Evolutionary conservation across 805 yeast species (phyloP).

Genomic region (Candida qinlingensis): DNA sequence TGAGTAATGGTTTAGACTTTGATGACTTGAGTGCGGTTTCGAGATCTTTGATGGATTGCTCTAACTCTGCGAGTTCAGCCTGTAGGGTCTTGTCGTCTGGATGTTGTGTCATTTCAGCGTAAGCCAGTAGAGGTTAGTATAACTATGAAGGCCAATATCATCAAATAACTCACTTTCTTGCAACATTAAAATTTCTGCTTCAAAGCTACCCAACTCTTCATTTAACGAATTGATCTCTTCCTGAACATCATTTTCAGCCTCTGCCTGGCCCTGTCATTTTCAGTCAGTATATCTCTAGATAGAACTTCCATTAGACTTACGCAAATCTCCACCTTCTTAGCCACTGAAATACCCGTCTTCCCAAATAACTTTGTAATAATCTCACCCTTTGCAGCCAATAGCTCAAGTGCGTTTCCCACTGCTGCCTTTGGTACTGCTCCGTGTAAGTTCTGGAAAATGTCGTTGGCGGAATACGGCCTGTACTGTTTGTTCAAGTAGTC

Average conservation of each 20-base stretch:
- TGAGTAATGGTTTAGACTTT: conserved; percentile 3
- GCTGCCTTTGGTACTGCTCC: conserved; percentile 32
- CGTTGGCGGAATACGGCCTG: conserved; percentile 44
- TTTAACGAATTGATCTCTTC: neutral
- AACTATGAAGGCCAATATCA: neutral
- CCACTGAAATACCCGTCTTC: conserved; percentile 38
- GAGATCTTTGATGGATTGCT: conserved; percentile 2
- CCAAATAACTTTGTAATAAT: conserved; percentile 39
- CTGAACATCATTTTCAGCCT: neutral
- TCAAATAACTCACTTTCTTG: conserved; percentile 3
- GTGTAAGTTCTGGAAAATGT: conserved; percentile 41
- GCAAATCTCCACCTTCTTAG: conserved; percentile 28
- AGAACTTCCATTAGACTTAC: neutral
- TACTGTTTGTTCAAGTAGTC: conserved; percentile 38
- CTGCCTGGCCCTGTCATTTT: neutral
- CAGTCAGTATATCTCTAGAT: neutral
- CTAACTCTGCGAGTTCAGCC: neutral
- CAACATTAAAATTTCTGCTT: neutral
- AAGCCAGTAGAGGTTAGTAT: conserved; percentile 4
- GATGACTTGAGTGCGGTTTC: conserved; percentile 4
- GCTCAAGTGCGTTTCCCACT: conserved; percentile 33
- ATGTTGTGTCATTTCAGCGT: conserved; percentile 7
- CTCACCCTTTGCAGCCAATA: conserved; percentile 28
- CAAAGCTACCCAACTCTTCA: neutral
- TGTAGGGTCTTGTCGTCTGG: conserved; percentile 15